Evolutionary conservation across 2,329 filamentous ascomycete species (phyloP), one percentile per base, ranked within the genome.

Genomic region (Trichoderma sp.): DNA sequence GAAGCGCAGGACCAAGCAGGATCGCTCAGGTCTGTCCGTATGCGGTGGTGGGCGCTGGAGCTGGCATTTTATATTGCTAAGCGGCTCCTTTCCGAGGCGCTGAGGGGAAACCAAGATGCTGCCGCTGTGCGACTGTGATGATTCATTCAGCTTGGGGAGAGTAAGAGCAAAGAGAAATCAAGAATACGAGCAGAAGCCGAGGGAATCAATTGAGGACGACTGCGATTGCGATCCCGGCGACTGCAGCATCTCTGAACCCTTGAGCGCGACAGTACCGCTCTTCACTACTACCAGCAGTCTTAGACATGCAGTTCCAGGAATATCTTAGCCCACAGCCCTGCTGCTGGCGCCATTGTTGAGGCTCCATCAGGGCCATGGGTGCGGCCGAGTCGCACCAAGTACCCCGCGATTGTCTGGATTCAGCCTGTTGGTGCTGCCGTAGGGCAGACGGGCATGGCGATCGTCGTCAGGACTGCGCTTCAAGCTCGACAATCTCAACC

Each of bases 391-490:
- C 48, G 44, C 57, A 19, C 44, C 21, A 50, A 50, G 44, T 60
- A 60, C 57, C 57, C 57, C 57, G 57, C 57, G 57, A 60, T 60
- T 50, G 41, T 34, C 57, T 52, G 50, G 26, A 50, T 60, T 60
- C 44, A 50, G 56, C 56, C 56, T 59, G 51, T 54, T 54, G 43
- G 26, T 15, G 26, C 17, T 52, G 56, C 56, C 52, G 28, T 59
- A 59, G 57, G 57, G 44, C 57, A 60, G 57, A 60, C 57, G 39
- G 57, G 30, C 26, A 19, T 7, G 50, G 17, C n/a, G 57, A 39
- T 39, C 34, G 34, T 39, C 34, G 34, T 14, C 2, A 14, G 10
- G 34, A 10, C 34, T 14, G 34, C 34, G 34, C 34, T 39, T 39
- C 6, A 5, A 7, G 7, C 7, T 30, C 28, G 28, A 30, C 28